These are phyloP conservation scores for Termitomyces sp. DNA, from an alignment of 768 basidiomycete genomes.

Conservation along the genomic window DNA sequence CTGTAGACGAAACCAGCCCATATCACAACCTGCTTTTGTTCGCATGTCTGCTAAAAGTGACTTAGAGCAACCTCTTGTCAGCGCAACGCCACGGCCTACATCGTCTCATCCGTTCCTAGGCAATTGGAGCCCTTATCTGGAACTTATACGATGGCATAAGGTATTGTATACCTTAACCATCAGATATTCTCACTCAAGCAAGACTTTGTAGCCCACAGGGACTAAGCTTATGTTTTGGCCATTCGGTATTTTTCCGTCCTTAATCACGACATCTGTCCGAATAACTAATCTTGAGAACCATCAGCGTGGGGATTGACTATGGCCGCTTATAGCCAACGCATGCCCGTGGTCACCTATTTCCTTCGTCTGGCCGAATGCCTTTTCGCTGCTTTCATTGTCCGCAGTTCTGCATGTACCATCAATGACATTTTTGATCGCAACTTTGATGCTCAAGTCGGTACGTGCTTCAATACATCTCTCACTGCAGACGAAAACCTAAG, in stretches of 20 bases:
- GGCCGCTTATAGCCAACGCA: neutral
- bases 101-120: neutral
- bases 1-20: neutral
- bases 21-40: neutral
- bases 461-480: neutral
- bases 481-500: neutral
- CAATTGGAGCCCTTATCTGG: constrained; percentile 15
- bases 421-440: constrained; percentile 53
- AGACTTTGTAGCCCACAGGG: constrained; percentile 40
- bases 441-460: constrained; percentile 50
- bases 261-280: neutral
- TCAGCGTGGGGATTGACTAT: constrained; percentile 1
- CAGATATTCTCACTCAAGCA: neutral
- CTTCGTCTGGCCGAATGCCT: constrained; percentile 29
- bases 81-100: neutral
- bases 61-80: neutral
- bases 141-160: constrained; percentile 46
- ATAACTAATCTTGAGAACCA: neutral
- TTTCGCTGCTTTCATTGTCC: constrained; percentile 37
- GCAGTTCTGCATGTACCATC: constrained; percentile 47
- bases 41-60: neutral
- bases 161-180: constrained; percentile 17
- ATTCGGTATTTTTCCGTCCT: constrained; percentile 31
- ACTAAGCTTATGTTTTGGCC: constrained; percentile 51
- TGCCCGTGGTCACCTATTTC: neutral